Evolutionary conservation across 23 red algal species (phyloP).

Genomic region (Gracilaria gracilis): DNA sequence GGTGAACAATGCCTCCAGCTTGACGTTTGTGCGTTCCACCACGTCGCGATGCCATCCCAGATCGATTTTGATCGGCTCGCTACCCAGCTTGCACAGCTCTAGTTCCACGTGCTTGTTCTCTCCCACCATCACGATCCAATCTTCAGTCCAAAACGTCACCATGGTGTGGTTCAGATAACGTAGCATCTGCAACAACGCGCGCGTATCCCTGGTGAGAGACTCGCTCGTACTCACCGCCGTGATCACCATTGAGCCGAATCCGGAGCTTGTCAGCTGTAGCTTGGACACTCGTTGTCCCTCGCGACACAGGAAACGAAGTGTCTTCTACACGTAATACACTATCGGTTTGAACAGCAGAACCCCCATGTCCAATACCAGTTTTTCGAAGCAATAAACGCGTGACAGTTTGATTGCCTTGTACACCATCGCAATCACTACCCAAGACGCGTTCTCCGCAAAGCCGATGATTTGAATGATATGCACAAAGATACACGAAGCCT

Average conservation of each 20-base stretch:
- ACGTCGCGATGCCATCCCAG: slow-evolving; percentile 31
- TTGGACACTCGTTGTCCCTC: background rate
- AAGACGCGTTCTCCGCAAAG: too few relatives aligned
- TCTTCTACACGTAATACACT: slow-evolving; percentile 40
- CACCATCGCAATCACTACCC: too few relatives aligned
- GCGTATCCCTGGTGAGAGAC: slow-evolving; percentile 30
- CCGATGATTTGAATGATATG: too few relatives aligned
- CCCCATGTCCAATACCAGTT: slow-evolving; percentile 26
- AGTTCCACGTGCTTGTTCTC: background rate
- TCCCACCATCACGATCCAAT: slow-evolving; percentile 27
- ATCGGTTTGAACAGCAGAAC: slow-evolving; percentile 6
- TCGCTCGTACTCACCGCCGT: slow-evolving; percentile 14
- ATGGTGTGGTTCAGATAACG: slow-evolving; percentile 26
- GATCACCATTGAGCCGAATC: slow-evolving; percentile 11
- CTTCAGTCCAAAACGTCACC: slow-evolving; percentile 24
- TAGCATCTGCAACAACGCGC: slow-evolving; percentile 38
- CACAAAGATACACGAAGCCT: too few relatives aligned
- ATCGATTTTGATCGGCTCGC: slow-evolving; percentile 19
- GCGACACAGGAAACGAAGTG: slow-evolving; percentile 12
- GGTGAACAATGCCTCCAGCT: slow-evolving; percentile 26
- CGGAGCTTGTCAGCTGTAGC: background rate
- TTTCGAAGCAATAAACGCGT: slow-evolving; percentile 43
- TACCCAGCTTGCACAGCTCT: slow-evolving; percentile 17
- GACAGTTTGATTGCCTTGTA: background rate
- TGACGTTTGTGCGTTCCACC: slow-evolving; percentile 22